These are phyloP conservation scores for Actinomortierella ambigua DNA, from an alignment of 371 early-diverging fungal genomes.

Conservation along the genomic window DNA sequence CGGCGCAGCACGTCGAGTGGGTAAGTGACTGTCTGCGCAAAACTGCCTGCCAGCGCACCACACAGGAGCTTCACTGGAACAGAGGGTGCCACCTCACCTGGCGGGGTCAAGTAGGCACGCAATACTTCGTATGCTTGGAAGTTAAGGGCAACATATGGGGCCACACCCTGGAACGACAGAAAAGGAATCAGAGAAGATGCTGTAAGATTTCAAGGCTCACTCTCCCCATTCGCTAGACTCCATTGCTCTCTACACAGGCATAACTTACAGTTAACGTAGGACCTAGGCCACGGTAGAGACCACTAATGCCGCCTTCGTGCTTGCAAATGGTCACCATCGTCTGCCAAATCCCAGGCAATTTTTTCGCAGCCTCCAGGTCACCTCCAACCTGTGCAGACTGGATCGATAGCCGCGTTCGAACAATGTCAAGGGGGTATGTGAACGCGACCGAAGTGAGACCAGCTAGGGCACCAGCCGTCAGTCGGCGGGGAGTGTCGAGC, in stretches of 20 bases:
- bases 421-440: slow-evolving; percentile 90
- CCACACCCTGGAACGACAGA: slow-evolving; percentile 65
- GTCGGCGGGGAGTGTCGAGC: slow-evolving; percentile 72
- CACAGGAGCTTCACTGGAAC: slow-evolving; percentile 74
- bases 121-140: slow-evolving; percentile 87
- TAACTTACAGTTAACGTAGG: slow-evolving; percentile 76
- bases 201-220: no score
- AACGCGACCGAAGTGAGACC: slow-evolving; percentile 83
- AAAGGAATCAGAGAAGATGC: no score
- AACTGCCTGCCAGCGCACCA: slow-evolving; percentile 90
- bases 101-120: slow-evolving; percentile 71
- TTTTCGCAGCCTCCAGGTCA: slow-evolving; percentile 44
- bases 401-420: slow-evolving; percentile 84
- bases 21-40: slow-evolving; percentile 90
- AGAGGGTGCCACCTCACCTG: slow-evolving; percentile 63
- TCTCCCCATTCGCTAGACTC: no score
- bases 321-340: slow-evolving; percentile 71
- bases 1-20: slow-evolving; percentile 89
- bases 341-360: slow-evolving; percentile 71
- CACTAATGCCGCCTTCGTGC: slow-evolving; percentile 81
- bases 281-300: slow-evolving; percentile 84
- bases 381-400: slow-evolving; percentile 61
- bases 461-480: slow-evolving; percentile 83
- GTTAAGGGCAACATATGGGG: slow-evolving; percentile 86
- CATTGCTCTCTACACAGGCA: not conserved